phyloP scores from a whole-genome alignment of 495 filamentous ascomycete species.

The Penicillium soppii region DNA sequence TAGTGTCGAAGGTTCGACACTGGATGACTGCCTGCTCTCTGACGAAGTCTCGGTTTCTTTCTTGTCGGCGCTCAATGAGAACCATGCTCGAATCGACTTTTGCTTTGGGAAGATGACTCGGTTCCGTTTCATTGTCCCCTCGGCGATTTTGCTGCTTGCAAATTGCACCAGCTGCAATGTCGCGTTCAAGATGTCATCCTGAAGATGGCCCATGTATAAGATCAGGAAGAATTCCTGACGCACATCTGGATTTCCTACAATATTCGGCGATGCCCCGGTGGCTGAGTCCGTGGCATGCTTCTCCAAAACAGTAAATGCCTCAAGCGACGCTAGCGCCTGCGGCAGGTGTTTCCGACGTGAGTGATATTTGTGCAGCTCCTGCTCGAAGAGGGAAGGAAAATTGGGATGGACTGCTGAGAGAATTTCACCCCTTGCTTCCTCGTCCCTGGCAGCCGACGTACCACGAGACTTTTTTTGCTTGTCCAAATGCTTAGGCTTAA shows the following conservation, averaged over 20 bases:
- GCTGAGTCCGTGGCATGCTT: slow-evolving; percentile 8
- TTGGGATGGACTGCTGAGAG: slow-evolving; percentile 13
- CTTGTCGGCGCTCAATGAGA: slow-evolving; percentile 17
- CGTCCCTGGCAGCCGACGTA: slow-evolving; percentile 15
- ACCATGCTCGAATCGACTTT: slow-evolving; percentile 50
- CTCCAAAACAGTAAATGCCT: slow-evolving; percentile 27
- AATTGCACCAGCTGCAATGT: slow-evolving; percentile 56
- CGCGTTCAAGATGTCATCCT: slow-evolving; percentile 31
- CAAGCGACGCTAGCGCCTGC: slow-evolving; percentile 24
- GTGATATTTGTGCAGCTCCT: slow-evolving; percentile 15
- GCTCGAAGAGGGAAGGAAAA: slow-evolving; percentile 23
- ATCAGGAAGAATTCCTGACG: slow-evolving; percentile 34
- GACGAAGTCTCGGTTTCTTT: slow-evolving; percentile 4
- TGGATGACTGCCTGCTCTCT: slow-evolving; percentile 21
- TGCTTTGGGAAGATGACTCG: slow-evolving; percentile 59
- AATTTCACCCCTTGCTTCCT: slow-evolving; percentile 26
- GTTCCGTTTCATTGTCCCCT: slow-evolving; percentile 61
- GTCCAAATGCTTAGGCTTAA: slow-evolving; percentile 23
- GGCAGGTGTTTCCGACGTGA: slow-evolving; percentile 24
- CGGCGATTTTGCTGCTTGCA: slow-evolving; percentile 50
- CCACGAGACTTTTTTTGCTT: slow-evolving; percentile 13
- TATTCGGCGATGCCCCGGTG: not conserved
- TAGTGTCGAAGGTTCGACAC: slow-evolving; percentile 16
- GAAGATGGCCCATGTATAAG: slow-evolving; percentile 37
- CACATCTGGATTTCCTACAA: slow-evolving; percentile 23